phyloP scores from a whole-genome alignment of 2,329 filamentous ascomycete genomes.

The Pseudogymnoascus sp. region DNA sequence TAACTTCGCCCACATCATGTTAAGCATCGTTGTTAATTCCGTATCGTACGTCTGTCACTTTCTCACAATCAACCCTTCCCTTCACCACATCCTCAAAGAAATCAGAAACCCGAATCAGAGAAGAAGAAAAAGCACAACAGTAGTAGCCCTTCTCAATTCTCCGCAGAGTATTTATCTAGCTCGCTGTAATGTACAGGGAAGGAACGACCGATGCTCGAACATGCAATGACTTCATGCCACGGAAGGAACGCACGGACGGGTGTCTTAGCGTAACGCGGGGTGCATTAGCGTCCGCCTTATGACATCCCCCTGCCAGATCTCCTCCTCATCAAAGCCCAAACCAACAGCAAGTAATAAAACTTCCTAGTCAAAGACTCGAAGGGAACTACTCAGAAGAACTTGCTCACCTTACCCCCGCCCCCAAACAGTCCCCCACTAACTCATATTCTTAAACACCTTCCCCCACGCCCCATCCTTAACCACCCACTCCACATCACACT shows the following conservation, averaged over 20 bases:
- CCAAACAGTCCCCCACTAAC: too few species aligned
- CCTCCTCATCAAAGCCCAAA: constrained; percentile 20
- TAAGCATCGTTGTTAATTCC: not conserved
- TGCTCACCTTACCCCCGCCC: too few species aligned
- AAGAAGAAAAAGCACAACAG: not conserved
- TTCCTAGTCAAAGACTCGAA: too few species aligned
- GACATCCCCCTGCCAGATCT: not conserved
- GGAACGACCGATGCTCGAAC: not conserved
- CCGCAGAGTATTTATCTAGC: not conserved
- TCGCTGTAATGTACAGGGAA: not conserved
- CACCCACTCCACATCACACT: not conserved
- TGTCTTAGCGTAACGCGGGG: not conserved
- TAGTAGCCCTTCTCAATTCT: not conserved
- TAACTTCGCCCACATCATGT: not conserved
- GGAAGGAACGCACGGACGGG: not conserved
- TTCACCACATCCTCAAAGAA: not conserved
- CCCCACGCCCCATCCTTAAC: not conserved
- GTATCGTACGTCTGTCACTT: not conserved
- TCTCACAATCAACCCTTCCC: not conserved
- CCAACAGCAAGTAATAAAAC: too few species aligned
- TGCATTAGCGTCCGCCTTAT: not conserved
- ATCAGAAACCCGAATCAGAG: not conserved
- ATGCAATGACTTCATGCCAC: not conserved
- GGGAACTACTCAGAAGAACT: too few species aligned
- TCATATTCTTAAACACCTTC: not conserved